phyloP scores from a whole-genome alignment of 768 basidiomycete species.

The Guyanaporus albipodus region DNA sequence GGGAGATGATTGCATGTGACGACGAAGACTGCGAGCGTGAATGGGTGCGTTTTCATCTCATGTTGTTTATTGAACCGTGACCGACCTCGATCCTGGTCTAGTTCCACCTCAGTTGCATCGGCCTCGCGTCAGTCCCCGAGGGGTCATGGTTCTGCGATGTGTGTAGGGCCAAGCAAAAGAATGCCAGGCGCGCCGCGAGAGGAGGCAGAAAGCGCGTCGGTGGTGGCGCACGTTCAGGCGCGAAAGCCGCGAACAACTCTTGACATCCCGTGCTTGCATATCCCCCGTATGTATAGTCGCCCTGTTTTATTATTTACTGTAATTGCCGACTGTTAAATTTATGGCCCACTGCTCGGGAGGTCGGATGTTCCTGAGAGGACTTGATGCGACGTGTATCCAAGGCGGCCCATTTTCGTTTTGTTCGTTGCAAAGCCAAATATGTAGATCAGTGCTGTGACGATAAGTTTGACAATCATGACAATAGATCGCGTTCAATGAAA shows the following conservation, averaged over 20 bases:
- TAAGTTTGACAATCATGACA: too few relatives aligned
- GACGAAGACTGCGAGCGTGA: slow-evolving; percentile 73
- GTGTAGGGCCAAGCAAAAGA: slow-evolving; percentile 54
- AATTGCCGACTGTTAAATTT: slow-evolving; percentile 12
- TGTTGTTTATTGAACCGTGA: not conserved
- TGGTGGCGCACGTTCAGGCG: slow-evolving; percentile 29
- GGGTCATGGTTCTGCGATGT: slow-evolving; percentile 75
- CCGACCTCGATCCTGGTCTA: slow-evolving; percentile 30
- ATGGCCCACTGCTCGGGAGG: not conserved
- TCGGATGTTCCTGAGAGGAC: too few relatives aligned
- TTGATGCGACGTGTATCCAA: too few relatives aligned
- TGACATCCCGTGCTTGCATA: slow-evolving; percentile 12
- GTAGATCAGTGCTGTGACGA: too few relatives aligned
- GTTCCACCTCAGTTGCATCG: slow-evolving; percentile 81
- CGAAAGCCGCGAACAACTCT: slow-evolving; percentile 29
- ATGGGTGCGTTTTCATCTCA: slow-evolving; percentile 63
- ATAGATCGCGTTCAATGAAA: too few relatives aligned
- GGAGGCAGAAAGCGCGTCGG: slow-evolving; percentile 52
- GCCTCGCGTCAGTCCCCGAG: slow-evolving; percentile 59
- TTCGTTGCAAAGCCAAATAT: too few relatives aligned
- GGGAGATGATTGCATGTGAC: slow-evolving; percentile 95
- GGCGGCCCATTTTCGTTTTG: too few relatives aligned
- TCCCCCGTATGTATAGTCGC: slow-evolving; percentile 13
- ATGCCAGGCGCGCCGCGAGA: slow-evolving; percentile 45
- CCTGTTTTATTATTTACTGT: slow-evolving; percentile 23